phyloP scores from a whole-genome alignment of 1,139 yeast species.

The Candida pseudoviswanathii region DNA sequence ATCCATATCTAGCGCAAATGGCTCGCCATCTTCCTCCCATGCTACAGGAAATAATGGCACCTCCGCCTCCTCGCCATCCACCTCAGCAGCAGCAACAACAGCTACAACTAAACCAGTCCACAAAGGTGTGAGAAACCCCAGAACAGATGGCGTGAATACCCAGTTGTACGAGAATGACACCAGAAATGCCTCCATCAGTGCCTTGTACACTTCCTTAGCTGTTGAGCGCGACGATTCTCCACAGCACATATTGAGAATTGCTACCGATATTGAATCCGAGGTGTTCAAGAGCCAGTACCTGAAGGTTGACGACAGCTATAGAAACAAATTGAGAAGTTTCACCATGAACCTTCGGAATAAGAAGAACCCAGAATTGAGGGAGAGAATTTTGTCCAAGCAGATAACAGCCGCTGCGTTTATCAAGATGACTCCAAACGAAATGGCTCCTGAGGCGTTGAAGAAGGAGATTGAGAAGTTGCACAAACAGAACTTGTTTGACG shows the following conservation, averaged over 20 bases:
- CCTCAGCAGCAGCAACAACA: background rate
- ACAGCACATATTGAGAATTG: conserved; percentile 58
- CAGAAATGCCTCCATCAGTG: conserved; percentile 81
- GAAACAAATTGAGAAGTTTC: conserved; percentile 80
- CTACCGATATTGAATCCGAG: conserved; percentile 73
- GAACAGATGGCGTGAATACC: conserved; percentile 77
- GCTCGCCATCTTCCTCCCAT: background rate
- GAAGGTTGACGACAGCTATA: conserved; percentile 59
- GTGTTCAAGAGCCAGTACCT: conserved; percentile 63
- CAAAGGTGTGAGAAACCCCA: conserved; percentile 67
- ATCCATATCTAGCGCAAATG: background rate
- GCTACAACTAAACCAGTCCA: conserved; percentile 16
- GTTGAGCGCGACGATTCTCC: conserved; percentile 64
- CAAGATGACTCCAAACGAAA: conserved; percentile 84
- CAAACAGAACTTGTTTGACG: conserved; percentile 89
- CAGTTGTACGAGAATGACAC: conserved; percentile 71
- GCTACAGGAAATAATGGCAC: conserved; percentile 6
- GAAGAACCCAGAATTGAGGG: conserved; percentile 83
- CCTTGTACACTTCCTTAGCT: conserved; percentile 87
- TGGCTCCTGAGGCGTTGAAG: conserved; percentile 90
- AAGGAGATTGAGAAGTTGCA: conserved; percentile 84
- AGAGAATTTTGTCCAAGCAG: conserved; percentile 64
- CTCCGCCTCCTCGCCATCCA: conserved; percentile 6
- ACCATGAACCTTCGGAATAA: conserved; percentile 86
- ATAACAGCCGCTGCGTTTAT: conserved; percentile 67